Percentiles rank a stretch among this genome's conserved stretches.
phyloP scores from a whole-genome alignment of 176 grass and related monocot genomes.

The Microstegium vimineum region DNA sequence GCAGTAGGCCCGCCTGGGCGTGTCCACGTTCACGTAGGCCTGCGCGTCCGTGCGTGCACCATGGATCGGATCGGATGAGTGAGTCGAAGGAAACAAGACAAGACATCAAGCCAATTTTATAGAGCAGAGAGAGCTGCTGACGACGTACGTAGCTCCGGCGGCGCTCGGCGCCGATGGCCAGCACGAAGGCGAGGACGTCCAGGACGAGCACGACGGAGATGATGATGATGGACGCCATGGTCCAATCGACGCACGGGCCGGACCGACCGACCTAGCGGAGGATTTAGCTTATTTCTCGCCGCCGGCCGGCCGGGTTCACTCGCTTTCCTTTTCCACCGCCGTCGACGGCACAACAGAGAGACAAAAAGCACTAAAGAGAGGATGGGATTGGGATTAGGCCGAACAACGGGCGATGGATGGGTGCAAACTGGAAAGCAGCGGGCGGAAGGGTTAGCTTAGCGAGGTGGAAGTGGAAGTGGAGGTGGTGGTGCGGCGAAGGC shows the following conservation, averaged over 20 bases:
- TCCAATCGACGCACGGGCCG: no score
- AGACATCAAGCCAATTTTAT: no score
- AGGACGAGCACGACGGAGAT: conserved; percentile 39
- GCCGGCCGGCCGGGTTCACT: neutral
- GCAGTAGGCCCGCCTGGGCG: conserved; percentile 27
- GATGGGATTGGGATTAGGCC: neutral
- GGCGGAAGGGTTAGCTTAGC: conserved; percentile 7
- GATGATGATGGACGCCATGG: conserved; percentile 49
- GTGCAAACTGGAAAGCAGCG: neutral
- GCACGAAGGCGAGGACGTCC: conserved; percentile 80
- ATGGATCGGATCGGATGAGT: no score
- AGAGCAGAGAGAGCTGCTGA: neutral
- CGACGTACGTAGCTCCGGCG: conserved; percentile 62
- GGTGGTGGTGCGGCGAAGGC: neutral
- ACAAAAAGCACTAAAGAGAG: neutral
- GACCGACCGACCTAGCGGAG: neutral
- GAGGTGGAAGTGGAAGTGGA: neutral
- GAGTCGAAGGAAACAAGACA: neutral
- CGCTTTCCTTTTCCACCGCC: neutral
- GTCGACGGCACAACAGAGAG: neutral
- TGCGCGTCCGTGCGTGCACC: neutral
- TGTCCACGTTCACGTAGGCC: conserved; percentile 24
- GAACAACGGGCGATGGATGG: neutral
- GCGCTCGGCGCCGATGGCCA: conserved; percentile 79
- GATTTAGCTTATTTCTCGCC: no score